Base-by-base conservation (phyloP, 208 protist genomes). In the Leishmania mexicana region DNA sequence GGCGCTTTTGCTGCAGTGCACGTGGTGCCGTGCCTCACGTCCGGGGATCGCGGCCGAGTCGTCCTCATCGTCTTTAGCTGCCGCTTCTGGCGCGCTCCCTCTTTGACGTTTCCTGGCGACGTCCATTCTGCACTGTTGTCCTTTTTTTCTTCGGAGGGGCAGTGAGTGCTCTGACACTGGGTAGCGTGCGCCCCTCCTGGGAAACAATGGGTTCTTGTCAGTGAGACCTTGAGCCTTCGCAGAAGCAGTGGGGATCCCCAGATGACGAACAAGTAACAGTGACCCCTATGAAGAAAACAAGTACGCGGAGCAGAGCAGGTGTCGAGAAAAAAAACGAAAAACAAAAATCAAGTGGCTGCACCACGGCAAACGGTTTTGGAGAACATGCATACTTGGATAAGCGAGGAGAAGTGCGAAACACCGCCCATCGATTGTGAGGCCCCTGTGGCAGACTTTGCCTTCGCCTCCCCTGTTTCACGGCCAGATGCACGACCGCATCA, bases 91-190 rank as follows among this genome's bases (percentile, higher is more conserved):
- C 10, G 51, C 73, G 35, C n/a, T 42, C 49, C 73, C 53, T 62
- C 73, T 76, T 51, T 76, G 31, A 15, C 73, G 45, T 62, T 76
- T 76, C 21, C 73, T 54, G 28, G 35, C 15, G 11, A 35, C 47
- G 19, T 76, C 73, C 73, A 76, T 76, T 17, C 47, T 76, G 51
- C 53, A 45, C 51, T 62, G 51, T 3, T 13, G 19, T 5, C 19
- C 53, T 76, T 53, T n/a, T 19, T 54, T 35, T 74, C 13, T 74
- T 21, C 47, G 70, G 21, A 74, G 4, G 28, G 28, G 47, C 5
- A 74, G 28, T 28, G 21, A 74, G 45, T 74, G 45, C 45, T 51
- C 40, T 74, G 24, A 74, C 70, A 7, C 3, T 21, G 40, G 45
- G 70, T 74, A 53, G 42, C 28, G 45, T 51, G 24, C 40, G 19